Evolutionary conservation across 352 stramenopile species (phyloP).

Genomic region (Globisporangium orthogonon): DNA sequence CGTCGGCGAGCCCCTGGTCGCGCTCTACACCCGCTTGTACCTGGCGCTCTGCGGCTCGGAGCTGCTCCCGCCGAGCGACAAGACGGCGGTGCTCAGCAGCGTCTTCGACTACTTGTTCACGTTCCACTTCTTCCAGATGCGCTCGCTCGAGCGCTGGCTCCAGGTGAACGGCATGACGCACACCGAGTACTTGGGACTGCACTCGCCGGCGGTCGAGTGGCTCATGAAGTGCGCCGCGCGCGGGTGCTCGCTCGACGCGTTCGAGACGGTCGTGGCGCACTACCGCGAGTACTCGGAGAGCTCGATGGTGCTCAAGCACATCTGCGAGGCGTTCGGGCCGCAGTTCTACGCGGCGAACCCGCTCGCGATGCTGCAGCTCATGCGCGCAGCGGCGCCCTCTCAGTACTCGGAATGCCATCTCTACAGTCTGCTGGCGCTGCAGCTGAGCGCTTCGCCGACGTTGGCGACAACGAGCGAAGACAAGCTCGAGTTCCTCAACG

Average conservation of each 20-base stretch:
- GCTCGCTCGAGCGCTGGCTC: constrained; percentile 49
- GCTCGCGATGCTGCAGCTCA: constrained; percentile 57
- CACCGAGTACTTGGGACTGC: constrained; percentile 64
- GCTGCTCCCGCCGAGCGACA: constrained; percentile 34
- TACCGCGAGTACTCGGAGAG: constrained; percentile 81
- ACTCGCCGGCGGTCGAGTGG: constrained; percentile 86
- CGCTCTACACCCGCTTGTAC: constrained; percentile 83
- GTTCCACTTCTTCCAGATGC: constrained; percentile 61
- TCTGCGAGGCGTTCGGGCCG: constrained; percentile 70
- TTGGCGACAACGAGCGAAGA: constrained; percentile 25
- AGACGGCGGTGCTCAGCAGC: constrained; percentile 54
- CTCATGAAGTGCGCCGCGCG: constrained; percentile 66
- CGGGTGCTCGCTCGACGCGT: constrained; percentile 30
- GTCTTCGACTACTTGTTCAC: constrained; percentile 88
- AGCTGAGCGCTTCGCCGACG: constrained; percentile 39
- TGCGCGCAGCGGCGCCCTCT: constrained; percentile 47
- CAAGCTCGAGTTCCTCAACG: constrained; percentile 81
- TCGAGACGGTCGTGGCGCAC: constrained; percentile 65
- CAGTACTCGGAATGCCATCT: constrained; percentile 59
- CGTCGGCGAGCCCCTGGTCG: constrained; percentile 84
- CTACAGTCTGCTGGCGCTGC: constrained; percentile 61
- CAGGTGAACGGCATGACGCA: constrained; percentile 45
- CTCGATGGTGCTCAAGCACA: constrained; percentile 87
- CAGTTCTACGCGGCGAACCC: constrained; percentile 52
- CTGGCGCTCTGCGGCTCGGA: constrained; percentile 65